Evolutionary conservation across 306 rosid genomes (phyloP).

Genomic region (Pyrus bretschneideri): DNA sequence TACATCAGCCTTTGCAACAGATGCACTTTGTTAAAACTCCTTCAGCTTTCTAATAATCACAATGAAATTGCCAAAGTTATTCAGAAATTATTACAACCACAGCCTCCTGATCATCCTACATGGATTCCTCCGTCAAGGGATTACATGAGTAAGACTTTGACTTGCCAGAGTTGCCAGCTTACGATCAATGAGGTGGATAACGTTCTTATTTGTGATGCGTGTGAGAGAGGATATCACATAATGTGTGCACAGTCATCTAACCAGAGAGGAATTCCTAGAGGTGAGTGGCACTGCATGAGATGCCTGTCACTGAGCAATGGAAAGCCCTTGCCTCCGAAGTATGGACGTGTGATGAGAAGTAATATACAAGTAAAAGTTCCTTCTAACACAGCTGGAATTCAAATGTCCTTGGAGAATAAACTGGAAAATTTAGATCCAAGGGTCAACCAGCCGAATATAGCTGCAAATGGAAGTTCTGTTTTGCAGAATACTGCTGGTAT

Average conservation of each 20-base stretch:
- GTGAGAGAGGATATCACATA: slow-evolving; percentile 93
- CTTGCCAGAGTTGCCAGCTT: slow-evolving; percentile 74
- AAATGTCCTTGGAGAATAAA: slow-evolving; percentile 34
- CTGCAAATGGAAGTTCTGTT: slow-evolving; percentile 48
- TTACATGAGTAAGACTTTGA: slow-evolving; percentile 86
- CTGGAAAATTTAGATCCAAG: slow-evolving; percentile 45
- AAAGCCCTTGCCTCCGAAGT: slow-evolving; percentile 97
- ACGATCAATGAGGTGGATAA: slow-evolving; percentile 77
- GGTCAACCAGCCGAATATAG: slow-evolving; percentile 35
- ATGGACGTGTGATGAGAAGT: slow-evolving; percentile 97
- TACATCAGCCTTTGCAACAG: slow-evolving; percentile 53
- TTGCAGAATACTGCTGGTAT: slow-evolving; percentile 25
- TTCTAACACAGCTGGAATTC: slow-evolving; percentile 33
- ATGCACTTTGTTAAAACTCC: slow-evolving; percentile 55
- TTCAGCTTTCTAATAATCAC: slow-evolving; percentile 53
- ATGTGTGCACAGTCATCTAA: slow-evolving; percentile 64
- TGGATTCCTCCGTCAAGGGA: slow-evolving; percentile 99
- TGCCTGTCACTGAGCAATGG: slow-evolving; percentile 85
- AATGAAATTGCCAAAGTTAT: slow-evolving; percentile 68
- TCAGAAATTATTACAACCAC: slow-evolving; percentile 76
- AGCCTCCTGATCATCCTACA: slow-evolving; percentile 72
- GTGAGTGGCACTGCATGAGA: slow-evolving; percentile 90
- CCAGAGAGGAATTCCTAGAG: slow-evolving; percentile 83
- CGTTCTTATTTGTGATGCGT: slow-evolving; percentile 90
- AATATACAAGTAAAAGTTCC: slow-evolving; percentile 55